These are phyloP conservation scores for Ophiognomonia clavigignenti-juglandacearum DNA, from an alignment of 2,329 filamentous ascomycete species.

Conservation along the genomic window DNA sequence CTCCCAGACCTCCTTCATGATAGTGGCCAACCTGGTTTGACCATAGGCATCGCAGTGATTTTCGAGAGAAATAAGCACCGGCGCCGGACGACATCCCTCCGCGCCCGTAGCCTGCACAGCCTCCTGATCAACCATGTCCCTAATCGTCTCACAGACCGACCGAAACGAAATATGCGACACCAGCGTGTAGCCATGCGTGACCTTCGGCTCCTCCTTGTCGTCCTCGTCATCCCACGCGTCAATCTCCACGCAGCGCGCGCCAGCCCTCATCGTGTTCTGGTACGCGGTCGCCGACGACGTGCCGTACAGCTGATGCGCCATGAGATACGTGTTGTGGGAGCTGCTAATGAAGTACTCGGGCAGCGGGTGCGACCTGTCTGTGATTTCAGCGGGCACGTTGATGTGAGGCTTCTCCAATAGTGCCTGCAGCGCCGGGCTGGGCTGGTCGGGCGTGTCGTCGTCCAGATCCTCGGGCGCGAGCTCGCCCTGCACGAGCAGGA, in stretches of 20 bases:
- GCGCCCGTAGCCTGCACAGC: constrained; percentile 35
- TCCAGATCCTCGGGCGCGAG: constrained; percentile 44
- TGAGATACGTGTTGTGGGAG: constrained; percentile 68
- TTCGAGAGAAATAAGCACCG: constrained; percentile 61
- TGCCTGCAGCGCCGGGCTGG: constrained; percentile 39
- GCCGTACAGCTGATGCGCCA: constrained; percentile 66
- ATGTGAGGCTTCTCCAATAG: constrained; percentile 55
- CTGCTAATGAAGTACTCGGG: constrained; percentile 70
- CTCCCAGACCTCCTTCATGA: constrained; percentile 61
- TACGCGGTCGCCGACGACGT: constrained; percentile 59
- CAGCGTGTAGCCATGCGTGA: constrained; percentile 65
- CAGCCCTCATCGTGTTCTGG: constrained; percentile 55
- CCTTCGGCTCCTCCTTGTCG: constrained; percentile 59
- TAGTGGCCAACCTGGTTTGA: constrained; percentile 56
- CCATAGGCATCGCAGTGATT: constrained; percentile 60
- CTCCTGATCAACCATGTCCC: constrained; percentile 57
- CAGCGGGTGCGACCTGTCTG: constrained; percentile 54
- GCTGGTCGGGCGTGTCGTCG: constrained; percentile 36
- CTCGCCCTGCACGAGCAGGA: constrained; percentile 48
- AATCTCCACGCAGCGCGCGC: constrained; percentile 67
- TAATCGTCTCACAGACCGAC: constrained; percentile 59
- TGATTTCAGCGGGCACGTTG: constrained; percentile 47
- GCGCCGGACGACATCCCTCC: constrained; percentile 41
- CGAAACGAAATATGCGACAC: constrained; percentile 63
- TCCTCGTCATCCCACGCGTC: constrained; percentile 66